Evolutionary conservation across 2,329 filamentous ascomycete genomes (phyloP), one percentile per base, ranked within the genome.

Genomic region (Stachybotrys elegans): DNA sequence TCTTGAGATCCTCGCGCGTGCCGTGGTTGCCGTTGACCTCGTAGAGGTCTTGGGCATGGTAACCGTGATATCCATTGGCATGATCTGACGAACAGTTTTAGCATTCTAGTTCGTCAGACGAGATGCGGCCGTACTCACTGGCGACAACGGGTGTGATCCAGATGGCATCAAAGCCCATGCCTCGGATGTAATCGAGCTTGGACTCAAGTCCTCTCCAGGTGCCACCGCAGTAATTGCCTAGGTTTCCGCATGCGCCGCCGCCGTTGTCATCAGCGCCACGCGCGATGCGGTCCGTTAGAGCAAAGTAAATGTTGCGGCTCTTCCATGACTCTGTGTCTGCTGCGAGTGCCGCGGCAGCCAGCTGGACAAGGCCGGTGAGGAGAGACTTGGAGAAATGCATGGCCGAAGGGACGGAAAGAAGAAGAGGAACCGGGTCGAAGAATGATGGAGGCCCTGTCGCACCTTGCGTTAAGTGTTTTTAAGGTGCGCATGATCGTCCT

Each of bases 181-280:
- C 71, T 54, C 78, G 69, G 57, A 84, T 83, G 57, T 83, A 83
- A 58, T 83, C 79, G 32, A 84, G 70, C 48, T 78, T 71, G 47
- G 75, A 70, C 51, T 74, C 69, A 22, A 84, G 68, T 6, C 81
- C 81, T 42, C 67, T 60, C 55, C 76, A 85, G 1, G 75, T 79
- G 14, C 81, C 81, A 32, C 79, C 79, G 51, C 81, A 84, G 59
- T 82, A 83, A 21, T 58, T 57, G 22, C 60, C 53, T n/a, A 71
- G 59, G 27, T 63, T 52, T 7, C 62, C 52, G 52, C 74, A 77
- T 2, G 62, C 46, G 19, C 58, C 62, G n/a, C 71, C 69, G 5
- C 66, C 70, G 4, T 63, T 68, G 19, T 70, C 72, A 49, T 67
- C 63, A 20, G 40, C 46, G 3, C 61, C 68, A 8, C 70, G 69